Percentiles rank a stretch among this genome's conserved stretches.
phyloP scores from a whole-genome alignment of 306 rosid species.

The Pyrus communis region DNA sequence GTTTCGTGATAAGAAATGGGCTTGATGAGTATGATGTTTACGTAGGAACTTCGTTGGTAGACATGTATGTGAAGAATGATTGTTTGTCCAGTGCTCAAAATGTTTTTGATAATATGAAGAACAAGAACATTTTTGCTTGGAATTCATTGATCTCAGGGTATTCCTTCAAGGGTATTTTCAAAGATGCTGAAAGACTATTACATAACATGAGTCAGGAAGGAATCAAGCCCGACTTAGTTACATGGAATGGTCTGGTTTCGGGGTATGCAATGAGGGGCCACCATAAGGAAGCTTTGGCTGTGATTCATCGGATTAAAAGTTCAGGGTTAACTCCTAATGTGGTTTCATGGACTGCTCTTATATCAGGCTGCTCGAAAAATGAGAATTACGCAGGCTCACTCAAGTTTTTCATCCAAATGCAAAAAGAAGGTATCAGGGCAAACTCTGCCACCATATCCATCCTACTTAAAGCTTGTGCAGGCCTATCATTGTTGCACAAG shows the following conservation, averaged over 20 bases:
- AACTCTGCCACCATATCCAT: constrained; percentile 48
- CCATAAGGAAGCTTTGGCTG: constrained; percentile 43
- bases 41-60: constrained; percentile 52
- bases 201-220: constrained; percentile 38
- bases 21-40: constrained; percentile 51
- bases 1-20: constrained; percentile 41
- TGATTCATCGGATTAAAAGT: constrained; percentile 38
- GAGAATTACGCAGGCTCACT: constrained; percentile 37
- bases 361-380: constrained; percentile 57
- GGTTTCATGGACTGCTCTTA: constrained; percentile 68
- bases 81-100: constrained; percentile 36
- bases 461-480: constrained; percentile 54
- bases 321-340: constrained; percentile 53
- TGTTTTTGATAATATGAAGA: constrained; percentile 43
- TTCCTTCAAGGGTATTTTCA: constrained; percentile 48
- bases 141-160: constrained; percentile 62
- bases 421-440: constrained; percentile 44
- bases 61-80: constrained; percentile 59
- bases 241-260: constrained; percentile 63
- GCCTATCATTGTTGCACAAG: constrained; percentile 44
- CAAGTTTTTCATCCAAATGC: constrained; percentile 50
- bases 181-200: constrained; percentile 40
- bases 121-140: constrained; percentile 53
- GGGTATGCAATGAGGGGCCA: constrained; percentile 52
- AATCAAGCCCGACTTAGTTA: constrained; percentile 51